Evolutionary conservation across 495 filamentous ascomycete species (phyloP), one percentile per base, ranked within the genome.

Genomic region (Penicillium paradoxum): DNA sequence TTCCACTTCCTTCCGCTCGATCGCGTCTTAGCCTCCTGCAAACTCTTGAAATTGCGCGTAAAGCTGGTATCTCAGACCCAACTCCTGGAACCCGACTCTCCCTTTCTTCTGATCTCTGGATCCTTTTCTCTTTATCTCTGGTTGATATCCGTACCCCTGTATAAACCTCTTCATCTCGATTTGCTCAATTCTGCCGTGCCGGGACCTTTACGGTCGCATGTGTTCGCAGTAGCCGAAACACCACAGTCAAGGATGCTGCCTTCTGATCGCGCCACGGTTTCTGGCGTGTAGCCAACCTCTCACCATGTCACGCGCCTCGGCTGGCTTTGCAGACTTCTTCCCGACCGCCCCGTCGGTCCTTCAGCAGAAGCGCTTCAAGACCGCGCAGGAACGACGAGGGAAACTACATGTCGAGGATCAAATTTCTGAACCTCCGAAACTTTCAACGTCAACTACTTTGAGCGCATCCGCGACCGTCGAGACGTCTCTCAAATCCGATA

Each of bases 241-340:
- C 55, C 38, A 48, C 49, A 32, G 52, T 67, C 66, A 69, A 76
- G 70, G 67, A 76, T 76, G 73, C 69, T 73, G 71, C 59, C 62
- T 60, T 58, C 54, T 68, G 58, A 55, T 64, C 49, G 65, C 60
- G 63, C 58, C 62, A 59, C 59, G 52, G 59, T 64, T 47, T 64
- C 56, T 64, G 71, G 72, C 68, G 67, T 67, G 63, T 74, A 74
- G 73, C 70, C 73, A 70, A 51, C 64, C 60, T 72, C 62, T 71
- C 68, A 78, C 55, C 51, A 90, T 89, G 88, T 88, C 89, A 80
- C 87, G 86, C 76, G 83, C 86, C 62, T 78, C 83, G 61, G 86
- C 87, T 76, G 83, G 87, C 67, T 93, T 89, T 81, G 87, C 88
- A 67, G 83, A 90, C 71, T 95, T 90, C 78, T 96, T 95, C 68